These are phyloP conservation scores for Diutina rugosa DNA, from an alignment of 1,139 yeast species.

Conservation along the genomic window DNA sequence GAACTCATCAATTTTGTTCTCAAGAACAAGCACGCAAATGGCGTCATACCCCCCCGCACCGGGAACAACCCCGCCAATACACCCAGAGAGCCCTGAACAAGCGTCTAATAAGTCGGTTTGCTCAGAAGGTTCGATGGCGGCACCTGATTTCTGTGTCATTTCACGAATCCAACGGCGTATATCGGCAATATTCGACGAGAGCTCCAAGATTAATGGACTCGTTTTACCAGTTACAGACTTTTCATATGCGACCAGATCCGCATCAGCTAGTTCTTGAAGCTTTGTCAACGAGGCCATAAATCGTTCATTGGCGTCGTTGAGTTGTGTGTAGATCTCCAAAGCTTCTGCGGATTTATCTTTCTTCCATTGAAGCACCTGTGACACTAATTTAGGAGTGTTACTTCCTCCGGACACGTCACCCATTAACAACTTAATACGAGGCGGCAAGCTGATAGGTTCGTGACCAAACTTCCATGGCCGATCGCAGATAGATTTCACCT, in stretches of 20 bases:
- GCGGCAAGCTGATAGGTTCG: constrained; percentile 50
- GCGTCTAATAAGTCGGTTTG: constrained; percentile 65
- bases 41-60: constrained; percentile 99
- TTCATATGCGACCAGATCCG: constrained; percentile 13
- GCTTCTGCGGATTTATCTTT: constrained; percentile 38
- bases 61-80: constrained; percentile 89
- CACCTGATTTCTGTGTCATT: constrained; percentile 57
- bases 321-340: constrained; percentile 33
- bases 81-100: constrained; percentile 50
- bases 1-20: constrained; percentile 27
- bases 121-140: constrained; percentile 73
- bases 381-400: constrained; percentile 83
- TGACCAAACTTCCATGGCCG: constrained; percentile 47
- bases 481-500: constrained; percentile 28
- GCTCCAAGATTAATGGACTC: neutral
- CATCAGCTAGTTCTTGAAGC: constrained; percentile 10
- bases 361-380: constrained; percentile 65
- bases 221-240: neutral
- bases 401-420: constrained; percentile 92
- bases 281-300: constrained; percentile 36
- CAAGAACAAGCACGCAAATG: constrained; percentile 54
- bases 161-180: constrained; percentile 45
- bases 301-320: constrained; percentile 45
- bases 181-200: constrained; percentile 2
- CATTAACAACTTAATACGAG: constrained; percentile 59